These are phyloP conservation scores for Taiozyma sp. DNA, from an alignment of 1,139 yeast genomes.

Conservation along the genomic window DNA sequence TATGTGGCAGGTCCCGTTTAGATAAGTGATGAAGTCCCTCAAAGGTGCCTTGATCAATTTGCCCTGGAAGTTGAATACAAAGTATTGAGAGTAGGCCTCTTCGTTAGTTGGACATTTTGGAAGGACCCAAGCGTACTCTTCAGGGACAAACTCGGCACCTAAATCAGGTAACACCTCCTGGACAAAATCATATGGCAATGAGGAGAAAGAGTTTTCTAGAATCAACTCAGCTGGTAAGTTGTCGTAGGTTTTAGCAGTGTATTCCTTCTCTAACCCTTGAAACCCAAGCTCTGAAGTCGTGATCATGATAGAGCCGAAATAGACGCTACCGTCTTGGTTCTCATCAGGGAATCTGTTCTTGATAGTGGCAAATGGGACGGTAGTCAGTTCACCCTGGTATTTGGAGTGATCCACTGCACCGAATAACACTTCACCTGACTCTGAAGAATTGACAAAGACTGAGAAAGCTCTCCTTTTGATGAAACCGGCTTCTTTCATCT, in stretches of 20 bases:
- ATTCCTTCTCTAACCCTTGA: background rate
- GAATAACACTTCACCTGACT: slow-evolving; percentile 42
- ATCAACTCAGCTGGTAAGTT: background rate
- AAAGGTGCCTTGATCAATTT: background rate
- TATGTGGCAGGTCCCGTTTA: background rate
- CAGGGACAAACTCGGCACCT: background rate
- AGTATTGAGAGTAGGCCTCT: background rate
- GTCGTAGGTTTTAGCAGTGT: background rate
- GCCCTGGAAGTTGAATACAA: background rate
- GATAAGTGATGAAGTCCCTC: background rate
- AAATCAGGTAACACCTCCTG: background rate
- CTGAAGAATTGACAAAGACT: slow-evolving; percentile 37
- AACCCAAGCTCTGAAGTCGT: background rate
- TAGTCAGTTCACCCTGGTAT: slow-evolving; percentile 38
- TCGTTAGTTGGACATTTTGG: background rate
- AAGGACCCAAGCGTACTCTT: background rate
- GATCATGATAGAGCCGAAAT: background rate
- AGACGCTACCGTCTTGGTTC: background rate
- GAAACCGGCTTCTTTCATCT: slow-evolving; percentile 31
- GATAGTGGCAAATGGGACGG: slow-evolving; percentile 34
- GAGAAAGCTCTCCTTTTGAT: slow-evolving; percentile 48
- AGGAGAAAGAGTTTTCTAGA: background rate
- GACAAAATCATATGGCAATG: slow-evolving; percentile 34
- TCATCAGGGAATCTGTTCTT: background rate
- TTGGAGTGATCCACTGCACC: slow-evolving; percentile 52